These are phyloP conservation scores for Myrica gale DNA, from an alignment of 306 rosid genomes.

Conservation along the genomic window DNA sequence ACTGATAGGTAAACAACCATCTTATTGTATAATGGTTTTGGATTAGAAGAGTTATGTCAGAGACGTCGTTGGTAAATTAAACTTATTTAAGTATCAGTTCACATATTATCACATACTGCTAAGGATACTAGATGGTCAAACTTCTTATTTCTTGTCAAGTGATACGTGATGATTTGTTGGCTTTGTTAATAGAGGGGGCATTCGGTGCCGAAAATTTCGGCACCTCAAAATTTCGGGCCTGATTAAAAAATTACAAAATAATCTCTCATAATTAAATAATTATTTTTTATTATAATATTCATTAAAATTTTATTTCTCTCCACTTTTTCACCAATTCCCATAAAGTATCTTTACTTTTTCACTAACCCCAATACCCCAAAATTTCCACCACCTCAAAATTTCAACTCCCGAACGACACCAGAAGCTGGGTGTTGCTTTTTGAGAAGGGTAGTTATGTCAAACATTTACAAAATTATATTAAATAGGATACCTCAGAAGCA, in stretches of 20 bases:
- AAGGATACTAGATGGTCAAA: background rate
- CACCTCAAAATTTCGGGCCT: too few species aligned
- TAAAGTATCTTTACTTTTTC: too few species aligned
- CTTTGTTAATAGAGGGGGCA: background rate
- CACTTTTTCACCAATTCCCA: too few species aligned
- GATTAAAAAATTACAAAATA: too few species aligned
- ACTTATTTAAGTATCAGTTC: background rate
- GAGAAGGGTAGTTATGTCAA: background rate
- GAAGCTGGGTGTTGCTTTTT: background rate
- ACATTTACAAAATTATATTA: background rate
- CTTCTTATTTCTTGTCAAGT: background rate
- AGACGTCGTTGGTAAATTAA: background rate
- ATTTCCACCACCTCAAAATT: too few species aligned
- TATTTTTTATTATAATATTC: too few species aligned
- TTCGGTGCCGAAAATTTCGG: too few species aligned
- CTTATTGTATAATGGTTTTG: slow-evolving; percentile 16
- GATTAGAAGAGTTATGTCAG: background rate
- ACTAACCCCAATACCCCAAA: too few species aligned
- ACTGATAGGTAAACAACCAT: slow-evolving; percentile 77
- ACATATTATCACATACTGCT: background rate
- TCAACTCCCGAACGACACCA: too few species aligned
- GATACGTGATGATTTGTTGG: background rate
- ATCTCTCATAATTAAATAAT: too few species aligned
- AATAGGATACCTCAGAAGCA: background rate
- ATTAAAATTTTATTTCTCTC: too few species aligned